Conservation (phyloP, 805 yeast genomes). For the Sporopachydermia lactativora region DNA sequence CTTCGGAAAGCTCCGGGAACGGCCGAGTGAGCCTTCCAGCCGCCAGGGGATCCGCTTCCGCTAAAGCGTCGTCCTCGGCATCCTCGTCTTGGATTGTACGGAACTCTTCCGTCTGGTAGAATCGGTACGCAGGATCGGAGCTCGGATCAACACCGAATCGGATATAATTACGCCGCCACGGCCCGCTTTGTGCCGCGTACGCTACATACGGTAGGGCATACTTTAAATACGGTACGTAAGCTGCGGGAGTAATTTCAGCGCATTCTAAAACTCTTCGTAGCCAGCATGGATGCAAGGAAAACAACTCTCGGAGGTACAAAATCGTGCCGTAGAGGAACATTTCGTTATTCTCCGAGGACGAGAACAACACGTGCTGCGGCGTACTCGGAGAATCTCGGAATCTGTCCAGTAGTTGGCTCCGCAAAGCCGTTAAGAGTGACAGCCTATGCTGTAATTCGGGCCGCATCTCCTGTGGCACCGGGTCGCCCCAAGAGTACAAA, state of each 20-base stretch:
- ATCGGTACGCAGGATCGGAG: conserved; percentile 34
- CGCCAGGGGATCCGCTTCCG: background rate
- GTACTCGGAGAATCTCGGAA: conserved; percentile 11
- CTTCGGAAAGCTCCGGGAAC: conserved; percentile 15
- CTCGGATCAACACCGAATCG: conserved; percentile 70
- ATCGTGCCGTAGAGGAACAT: background rate
- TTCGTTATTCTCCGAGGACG: background rate
- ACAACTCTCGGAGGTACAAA: conserved; percentile 26
- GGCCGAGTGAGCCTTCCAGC: background rate
- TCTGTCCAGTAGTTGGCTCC: conserved; percentile 20
- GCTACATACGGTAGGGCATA: conserved; percentile 78
- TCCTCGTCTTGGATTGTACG: conserved; percentile 22
- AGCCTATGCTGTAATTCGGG: conserved; percentile 24
- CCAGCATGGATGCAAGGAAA: conserved; percentile 16
- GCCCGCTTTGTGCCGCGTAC: conserved; percentile 75
- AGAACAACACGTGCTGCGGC: conserved; percentile 1
- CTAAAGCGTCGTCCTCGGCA: conserved; percentile 4
- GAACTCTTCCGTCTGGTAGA: conserved; percentile 79
- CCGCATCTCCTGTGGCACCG: conserved; percentile 11
- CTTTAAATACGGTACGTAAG: conserved; percentile 34
- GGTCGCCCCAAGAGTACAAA: conserved; percentile 16
- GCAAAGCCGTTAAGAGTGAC: conserved; percentile 26
- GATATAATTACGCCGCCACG: conserved; percentile 84
- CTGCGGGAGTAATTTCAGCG: conserved; percentile 28
- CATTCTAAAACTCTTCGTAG: conserved; percentile 20